phyloP scores from a whole-genome alignment of 192 early-diverging fungal species.

The Entomortierella parvispora region DNA sequence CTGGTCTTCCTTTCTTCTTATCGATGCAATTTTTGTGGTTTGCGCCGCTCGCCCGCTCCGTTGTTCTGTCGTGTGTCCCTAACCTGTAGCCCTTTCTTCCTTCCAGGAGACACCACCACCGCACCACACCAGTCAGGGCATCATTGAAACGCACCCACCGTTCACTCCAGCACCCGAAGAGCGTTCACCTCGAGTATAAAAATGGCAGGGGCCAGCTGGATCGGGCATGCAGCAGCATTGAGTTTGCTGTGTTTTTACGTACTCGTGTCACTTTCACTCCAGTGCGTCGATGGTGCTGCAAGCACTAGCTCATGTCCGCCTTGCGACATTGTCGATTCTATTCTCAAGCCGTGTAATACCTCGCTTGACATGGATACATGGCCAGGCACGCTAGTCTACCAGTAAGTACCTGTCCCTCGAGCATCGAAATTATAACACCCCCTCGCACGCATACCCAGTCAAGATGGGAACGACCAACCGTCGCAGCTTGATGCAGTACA shows the following conservation, averaged over 20 bases:
- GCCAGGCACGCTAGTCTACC: conserved; percentile 34
- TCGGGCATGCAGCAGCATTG: conserved; percentile 1
- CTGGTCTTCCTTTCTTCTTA: neutral
- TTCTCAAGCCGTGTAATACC: conserved; percentile 39
- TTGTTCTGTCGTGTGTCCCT: neutral
- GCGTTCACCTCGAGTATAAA: too few species aligned
- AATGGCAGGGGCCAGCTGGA: conserved; percentile 4
- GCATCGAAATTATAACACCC: neutral
- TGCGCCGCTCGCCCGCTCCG: neutral
- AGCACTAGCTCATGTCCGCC: conserved; percentile 22
- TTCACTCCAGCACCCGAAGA: neutral
- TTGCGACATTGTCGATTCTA: conserved; percentile 16
- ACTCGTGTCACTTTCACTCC: neutral
- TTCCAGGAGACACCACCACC: too few species aligned
- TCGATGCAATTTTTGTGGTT: too few species aligned
- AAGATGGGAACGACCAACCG: too few species aligned
- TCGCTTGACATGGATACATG: conserved; percentile 20
- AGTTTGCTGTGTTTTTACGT: conserved; percentile 1
- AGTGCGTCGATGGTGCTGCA: neutral
- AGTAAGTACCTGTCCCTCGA: conserved; percentile 10
- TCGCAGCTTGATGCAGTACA: too few species aligned
- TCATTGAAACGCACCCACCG: neutral
- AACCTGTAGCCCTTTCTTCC: neutral
- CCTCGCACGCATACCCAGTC: too few species aligned
- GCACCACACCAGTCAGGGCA: neutral